Evolutionary conservation across 768 basidiomycete species (phyloP).

Genomic region (Lentinus brumalis): DNA sequence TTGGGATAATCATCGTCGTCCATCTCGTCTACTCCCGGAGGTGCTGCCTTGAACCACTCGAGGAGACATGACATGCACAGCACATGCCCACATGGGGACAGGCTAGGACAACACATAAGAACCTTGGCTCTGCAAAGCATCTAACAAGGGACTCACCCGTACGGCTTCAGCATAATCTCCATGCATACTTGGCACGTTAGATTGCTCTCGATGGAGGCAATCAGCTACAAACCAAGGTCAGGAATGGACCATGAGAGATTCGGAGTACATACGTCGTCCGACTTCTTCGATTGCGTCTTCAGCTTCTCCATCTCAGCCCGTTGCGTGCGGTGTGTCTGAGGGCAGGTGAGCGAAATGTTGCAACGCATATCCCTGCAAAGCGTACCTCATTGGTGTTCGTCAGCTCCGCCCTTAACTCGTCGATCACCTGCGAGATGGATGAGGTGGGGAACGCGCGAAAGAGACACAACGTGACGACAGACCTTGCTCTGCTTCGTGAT

Average conservation of each 20-base stretch:
- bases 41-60: conserved; percentile 77
- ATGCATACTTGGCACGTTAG: conserved; percentile 80
- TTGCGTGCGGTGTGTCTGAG: conserved; percentile 25
- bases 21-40: conserved; percentile 49
- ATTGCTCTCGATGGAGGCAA: conserved; percentile 57
- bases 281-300: conserved; percentile 54
- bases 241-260: not conserved
- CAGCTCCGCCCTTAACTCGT: conserved; percentile 28
- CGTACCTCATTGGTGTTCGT: conserved; percentile 24
- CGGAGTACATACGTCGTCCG: conserved; percentile 53
- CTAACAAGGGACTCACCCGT: conserved; percentile 50
- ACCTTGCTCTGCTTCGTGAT: conserved; percentile 31
- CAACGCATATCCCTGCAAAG: not conserved
- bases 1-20: conserved; percentile 40
- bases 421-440: conserved; percentile 22
- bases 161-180: conserved; percentile 65
- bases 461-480: not conserved
- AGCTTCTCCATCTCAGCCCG: conserved; percentile 54
- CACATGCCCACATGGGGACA: conserved; percentile 79
- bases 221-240: conserved; percentile 33
- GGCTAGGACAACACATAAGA: conserved; percentile 36
- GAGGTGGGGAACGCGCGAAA: too few species aligned
- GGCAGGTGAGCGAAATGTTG: not conserved
- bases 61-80: conserved; percentile 72
- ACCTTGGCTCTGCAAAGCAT: not conserved